phyloP scores from a whole-genome alignment of 208 protist genomes.

The Porcisia hertigi region DNA sequence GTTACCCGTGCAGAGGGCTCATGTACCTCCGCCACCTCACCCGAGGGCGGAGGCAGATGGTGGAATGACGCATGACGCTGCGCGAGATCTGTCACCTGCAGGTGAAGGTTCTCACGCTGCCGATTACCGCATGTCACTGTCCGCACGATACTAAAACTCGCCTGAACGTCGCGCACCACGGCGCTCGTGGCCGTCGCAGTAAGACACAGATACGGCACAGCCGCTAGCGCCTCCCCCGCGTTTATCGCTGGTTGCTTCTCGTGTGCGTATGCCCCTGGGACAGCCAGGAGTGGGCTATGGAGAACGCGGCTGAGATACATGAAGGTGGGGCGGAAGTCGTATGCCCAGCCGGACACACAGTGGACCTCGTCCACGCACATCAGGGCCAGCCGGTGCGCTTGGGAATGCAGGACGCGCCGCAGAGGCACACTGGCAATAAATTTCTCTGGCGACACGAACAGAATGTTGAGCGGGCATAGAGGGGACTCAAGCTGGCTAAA shows the following conservation, averaged over 20 bases:
- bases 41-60: background rate
- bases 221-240: background rate
- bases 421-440: slow-evolving; percentile 57
- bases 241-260: slow-evolving; percentile 9
- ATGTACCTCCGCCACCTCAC: background rate
- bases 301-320: slow-evolving; percentile 80
- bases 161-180: slow-evolving; percentile 81
- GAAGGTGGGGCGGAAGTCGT: slow-evolving; percentile 93
- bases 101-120: slow-evolving; percentile 57
- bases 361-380: slow-evolving; percentile 96
- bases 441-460: slow-evolving; percentile 86
- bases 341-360: slow-evolving; percentile 96
- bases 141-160: slow-evolving; percentile 63
- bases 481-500: slow-evolving; percentile 43
- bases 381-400: slow-evolving; percentile 70
- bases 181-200: slow-evolving; percentile 80
- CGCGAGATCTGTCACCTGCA: slow-evolving; percentile 55
- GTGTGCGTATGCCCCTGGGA: background rate
- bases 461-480: slow-evolving; percentile 66
- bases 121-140: slow-evolving; percentile 49
- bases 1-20: slow-evolving; percentile 44
- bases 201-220: slow-evolving; percentile 73
- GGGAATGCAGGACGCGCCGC: slow-evolving; percentile 35
- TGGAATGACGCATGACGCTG: slow-evolving; percentile 21
- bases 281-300: slow-evolving; percentile 20